Base-by-base conservation (phyloP, 352 stramenopile genomes). In the Bremia lactucae region DNA sequence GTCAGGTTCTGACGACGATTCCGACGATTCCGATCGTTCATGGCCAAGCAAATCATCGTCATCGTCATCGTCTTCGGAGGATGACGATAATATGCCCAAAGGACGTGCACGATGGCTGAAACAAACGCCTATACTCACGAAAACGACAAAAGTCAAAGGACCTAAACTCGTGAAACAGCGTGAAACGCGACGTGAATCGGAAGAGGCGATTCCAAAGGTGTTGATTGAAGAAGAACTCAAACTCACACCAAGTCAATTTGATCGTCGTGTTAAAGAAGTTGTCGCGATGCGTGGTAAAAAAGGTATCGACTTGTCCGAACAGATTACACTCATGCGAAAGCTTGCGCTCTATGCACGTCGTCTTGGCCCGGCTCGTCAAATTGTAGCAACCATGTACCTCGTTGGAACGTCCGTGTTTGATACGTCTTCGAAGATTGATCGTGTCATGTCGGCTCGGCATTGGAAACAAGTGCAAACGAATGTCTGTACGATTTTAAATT, bases 61-160 rank as follows among this genome's bases (percentile, higher is more conserved):
- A 11, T 82, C 61, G 13, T 80, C 65, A 15, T 67, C 58, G 11
- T 79, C 61, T 19, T 80, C 79, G 23, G 83, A 77, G 34, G 76
- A 84, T 10, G 87, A 84, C 28, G 79, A 92, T 31, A 75, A 72
- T 22, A 71, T 95, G 71, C 85, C 96, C 43, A 98, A 97, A 72
- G 95, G 95, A 36, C 91, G 95, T 65, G 90, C 90, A 5, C 78
- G 75, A 35, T 98, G 95, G 95, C 67, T 98, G 22, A 98, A 98
- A 76, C 85, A 91, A 55, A 88, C 80, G 21, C 55, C 72, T 6
- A 72, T 69, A 23, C 72, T 78, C 35, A 82, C 59, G 9, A 81
- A 80, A 47, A 31, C 44, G 15, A 84, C 80, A 57, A 63, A 62
- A 36, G 37, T 55, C 20, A 71, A 67, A 46, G 61, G 49, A 4